Conservation (phyloP, 2,329 filamentous ascomycete species). For the Trematosphaeria pertusa region DNA sequence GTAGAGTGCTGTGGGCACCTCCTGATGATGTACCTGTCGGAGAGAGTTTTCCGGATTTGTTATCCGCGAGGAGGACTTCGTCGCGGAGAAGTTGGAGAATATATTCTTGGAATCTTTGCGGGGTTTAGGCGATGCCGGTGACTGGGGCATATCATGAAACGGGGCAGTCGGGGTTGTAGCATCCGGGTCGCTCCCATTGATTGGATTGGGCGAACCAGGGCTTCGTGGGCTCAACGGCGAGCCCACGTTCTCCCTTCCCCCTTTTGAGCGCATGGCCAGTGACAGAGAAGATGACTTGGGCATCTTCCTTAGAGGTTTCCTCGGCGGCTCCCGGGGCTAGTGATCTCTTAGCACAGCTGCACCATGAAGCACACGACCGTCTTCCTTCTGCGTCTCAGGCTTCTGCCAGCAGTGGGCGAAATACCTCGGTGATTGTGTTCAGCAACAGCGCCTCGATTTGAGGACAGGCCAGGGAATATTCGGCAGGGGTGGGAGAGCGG, state of each 20-base stretch:
- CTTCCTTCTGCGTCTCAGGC: constrained; percentile 3
- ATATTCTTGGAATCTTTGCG: constrained; percentile 52
- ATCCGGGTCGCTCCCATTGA: constrained; percentile 28
- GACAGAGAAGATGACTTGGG: constrained; percentile 48
- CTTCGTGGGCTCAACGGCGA: constrained; percentile 44
- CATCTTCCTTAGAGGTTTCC: constrained; percentile 45
- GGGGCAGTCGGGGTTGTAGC: constrained; percentile 38
- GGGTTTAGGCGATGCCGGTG: constrained; percentile 43
- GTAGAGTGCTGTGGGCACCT: constrained; percentile 43
- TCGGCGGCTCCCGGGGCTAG: constrained; percentile 32
- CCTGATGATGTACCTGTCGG: constrained; percentile 43
- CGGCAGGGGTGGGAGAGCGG: constrained; percentile 19
- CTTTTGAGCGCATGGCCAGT: constrained; percentile 43
- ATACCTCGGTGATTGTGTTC: constrained; percentile 34
- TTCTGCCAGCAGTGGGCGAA: constrained; percentile 21
- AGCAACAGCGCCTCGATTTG: constrained; percentile 23
- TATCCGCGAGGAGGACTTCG: constrained; percentile 55
- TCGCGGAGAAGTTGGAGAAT: constrained; percentile 57
- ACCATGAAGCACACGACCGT: constrained; percentile 13
- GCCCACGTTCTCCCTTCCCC: constrained; percentile 32
- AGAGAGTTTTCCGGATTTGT: constrained; percentile 44
- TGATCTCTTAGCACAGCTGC: constrained; percentile 31
- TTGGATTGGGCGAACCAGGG: constrained; percentile 37
- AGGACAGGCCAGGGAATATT: constrained; percentile 16
- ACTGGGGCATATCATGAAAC: constrained; percentile 40